Evolutionary conservation across 345 rosid genomes (phyloP), one percentile per base, ranked within the genome.

Genomic region (Aegle marmelos): DNA sequence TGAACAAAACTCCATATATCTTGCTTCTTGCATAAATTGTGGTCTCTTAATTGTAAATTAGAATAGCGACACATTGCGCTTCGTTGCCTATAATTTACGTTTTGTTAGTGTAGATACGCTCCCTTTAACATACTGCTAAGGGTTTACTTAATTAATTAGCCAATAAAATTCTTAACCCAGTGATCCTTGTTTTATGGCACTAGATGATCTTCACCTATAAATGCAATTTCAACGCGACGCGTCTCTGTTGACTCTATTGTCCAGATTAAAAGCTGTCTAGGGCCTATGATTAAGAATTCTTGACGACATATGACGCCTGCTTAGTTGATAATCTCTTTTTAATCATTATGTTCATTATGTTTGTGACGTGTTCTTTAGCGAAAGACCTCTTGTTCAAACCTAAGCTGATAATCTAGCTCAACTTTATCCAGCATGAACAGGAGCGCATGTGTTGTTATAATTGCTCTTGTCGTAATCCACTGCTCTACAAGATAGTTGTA

Each of bases 371-470:
- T 39, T 53, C 33, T 61, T 21, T 5, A 30, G 22, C 4, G 14
- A 33, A 4, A 57, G 11, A n/a, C 5, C 39, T 41, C 31, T 54
- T 33, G 72, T 27, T 63, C 25, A 56, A 73, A 77, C 80, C 37
- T 72, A 59, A 62, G 70, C 31, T 9, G 41, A 61, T 56, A 21
- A 34, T 66, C 57, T 67, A 65, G 34, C 50, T 56, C 75, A 58
- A 28, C 75, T 79, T 79, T 77, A 73, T 16, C 72, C 74, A 68
- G 68, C 81, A 83, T 68, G 65, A 72, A 72, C 34, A 72, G 27
- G 33, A 45, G 65, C 57, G 22, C 65, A 72, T 67, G 75, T 68
- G 31, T 72, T 27, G 66, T 59, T 30, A 76, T 76, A 76, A 76
- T 79, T 73, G 56, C 64, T 45, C 17, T 70, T 68, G 78, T 76